These are phyloP conservation scores for Xerocomellus amylosporus DNA, from an alignment of 768 basidiomycete genomes.

Conservation along the genomic window DNA sequence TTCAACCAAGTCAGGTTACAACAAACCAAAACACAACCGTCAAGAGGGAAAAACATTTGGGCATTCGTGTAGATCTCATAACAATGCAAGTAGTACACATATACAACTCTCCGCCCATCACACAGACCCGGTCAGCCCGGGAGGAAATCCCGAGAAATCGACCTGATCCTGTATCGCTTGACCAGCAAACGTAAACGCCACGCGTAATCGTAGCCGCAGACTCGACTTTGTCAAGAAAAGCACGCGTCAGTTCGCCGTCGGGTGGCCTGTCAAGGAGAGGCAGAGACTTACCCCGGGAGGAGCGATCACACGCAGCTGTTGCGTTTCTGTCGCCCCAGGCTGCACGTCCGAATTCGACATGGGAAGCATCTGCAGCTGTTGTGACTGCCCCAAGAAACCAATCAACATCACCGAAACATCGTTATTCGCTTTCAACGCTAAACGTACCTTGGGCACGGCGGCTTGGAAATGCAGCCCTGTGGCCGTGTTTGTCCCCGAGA, in stretches of 20 bases:
- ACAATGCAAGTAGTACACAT: constrained; percentile 16
- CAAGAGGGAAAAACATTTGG: neutral
- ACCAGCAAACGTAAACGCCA: constrained; percentile 72
- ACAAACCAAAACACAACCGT: constrained; percentile 3
- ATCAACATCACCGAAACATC: neutral
- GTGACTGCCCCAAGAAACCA: constrained; percentile 57
- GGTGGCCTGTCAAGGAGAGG: neutral
- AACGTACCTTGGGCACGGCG: constrained; percentile 86
- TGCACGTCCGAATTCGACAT: constrained; percentile 85
- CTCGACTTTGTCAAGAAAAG: constrained; percentile 51
- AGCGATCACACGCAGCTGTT: constrained; percentile 91
- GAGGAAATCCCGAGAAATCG: constrained; percentile 89
- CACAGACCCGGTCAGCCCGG: constrained; percentile 55
- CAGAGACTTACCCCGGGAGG: constrained; percentile 71
- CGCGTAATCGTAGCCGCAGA: constrained; percentile 80
- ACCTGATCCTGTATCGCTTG: constrained; percentile 84
- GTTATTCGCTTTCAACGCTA: no score
- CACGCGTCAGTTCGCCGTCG: constrained; percentile 6
- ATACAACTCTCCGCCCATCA: constrained; percentile 20
- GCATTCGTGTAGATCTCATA: constrained; percentile 23
- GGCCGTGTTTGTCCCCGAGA: constrained; percentile 50
- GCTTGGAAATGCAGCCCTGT: constrained; percentile 89
- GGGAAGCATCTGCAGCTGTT: constrained; percentile 96
- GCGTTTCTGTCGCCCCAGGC: constrained; percentile 83
- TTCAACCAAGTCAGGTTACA: constrained; percentile 5